Percentiles rank a stretch among this genome's conserved stretches.
Evolutionary conservation across 495 filamentous ascomycete species (phyloP).

Genomic region (Glutinoglossum americanum): DNA sequence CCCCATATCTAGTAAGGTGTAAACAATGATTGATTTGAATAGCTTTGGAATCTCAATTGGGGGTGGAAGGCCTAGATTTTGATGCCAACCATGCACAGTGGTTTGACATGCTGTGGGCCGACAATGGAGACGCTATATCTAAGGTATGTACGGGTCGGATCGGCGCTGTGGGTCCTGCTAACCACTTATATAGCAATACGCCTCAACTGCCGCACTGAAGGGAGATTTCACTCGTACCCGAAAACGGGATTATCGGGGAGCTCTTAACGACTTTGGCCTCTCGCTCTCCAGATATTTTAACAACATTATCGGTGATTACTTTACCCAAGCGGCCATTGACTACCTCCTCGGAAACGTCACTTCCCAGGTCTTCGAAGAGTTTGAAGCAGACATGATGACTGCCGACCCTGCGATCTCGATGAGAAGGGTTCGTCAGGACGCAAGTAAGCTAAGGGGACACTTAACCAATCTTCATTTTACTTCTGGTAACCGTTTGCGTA

Average conservation of each 20-base stretch:
- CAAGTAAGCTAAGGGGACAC: slow-evolving; percentile 21
- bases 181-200: slow-evolving; percentile 29
- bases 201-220: slow-evolving; percentile 81
- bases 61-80: slow-evolving; percentile 50
- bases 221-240: slow-evolving; percentile 84
- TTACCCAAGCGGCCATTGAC: slow-evolving; percentile 84
- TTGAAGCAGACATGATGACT: slow-evolving; percentile 70
- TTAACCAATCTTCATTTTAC: not conserved
- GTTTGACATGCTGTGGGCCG: slow-evolving; percentile 93
- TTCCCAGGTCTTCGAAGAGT: slow-evolving; percentile 66
- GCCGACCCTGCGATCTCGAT: slow-evolving; percentile 75
- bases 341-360: slow-evolving; percentile 82
- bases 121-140: slow-evolving; percentile 66
- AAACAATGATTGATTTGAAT: slow-evolving; percentile 74
- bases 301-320: slow-evolving; percentile 92
- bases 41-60: slow-evolving; percentile 55
- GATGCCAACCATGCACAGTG: slow-evolving; percentile 53
- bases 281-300: slow-evolving; percentile 50
- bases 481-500: not conserved
- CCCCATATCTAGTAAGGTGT: slow-evolving; percentile 23
- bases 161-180: slow-evolving; percentile 20
- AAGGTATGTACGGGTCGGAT: not conserved
- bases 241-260: slow-evolving; percentile 78
- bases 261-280: slow-evolving; percentile 77
- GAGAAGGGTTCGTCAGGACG: slow-evolving; percentile 59